phyloP scores from a whole-genome alignment of 768 basidiomycete genomes.

The Termitomyces sp. region DNA sequence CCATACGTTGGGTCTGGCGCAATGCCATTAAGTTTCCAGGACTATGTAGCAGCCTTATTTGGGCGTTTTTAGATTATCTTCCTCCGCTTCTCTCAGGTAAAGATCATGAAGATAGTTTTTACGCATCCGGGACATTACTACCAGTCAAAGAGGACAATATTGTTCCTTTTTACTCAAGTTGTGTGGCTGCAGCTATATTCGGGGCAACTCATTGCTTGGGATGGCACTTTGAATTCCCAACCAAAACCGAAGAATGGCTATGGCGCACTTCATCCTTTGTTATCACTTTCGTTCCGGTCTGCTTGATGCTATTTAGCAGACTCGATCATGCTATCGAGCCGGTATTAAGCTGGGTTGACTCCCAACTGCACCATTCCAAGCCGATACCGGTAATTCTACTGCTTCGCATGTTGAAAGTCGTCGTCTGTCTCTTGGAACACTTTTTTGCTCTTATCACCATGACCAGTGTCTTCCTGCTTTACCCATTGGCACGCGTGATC shows the following conservation, averaged over 20 bases:
- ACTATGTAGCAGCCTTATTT: background rate
- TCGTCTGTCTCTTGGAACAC: background rate
- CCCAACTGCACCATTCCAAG: background rate
- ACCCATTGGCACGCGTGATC: background rate
- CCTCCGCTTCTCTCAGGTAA: background rate
- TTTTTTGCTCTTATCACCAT: background rate
- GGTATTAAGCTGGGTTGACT: background rate
- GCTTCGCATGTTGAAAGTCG: background rate
- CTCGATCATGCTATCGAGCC: background rate
- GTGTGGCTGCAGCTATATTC: background rate
- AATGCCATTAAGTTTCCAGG: background rate
- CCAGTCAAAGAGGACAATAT: background rate
- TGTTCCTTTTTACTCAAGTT: background rate
- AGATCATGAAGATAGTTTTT: background rate
- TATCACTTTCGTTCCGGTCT: background rate
- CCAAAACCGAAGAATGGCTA: constrained; percentile 8
- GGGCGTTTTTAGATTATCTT: background rate
- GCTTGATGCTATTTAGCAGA: background rate
- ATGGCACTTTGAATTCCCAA: constrained; percentile 23
- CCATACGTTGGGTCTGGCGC: background rate
- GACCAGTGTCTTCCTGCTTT: background rate
- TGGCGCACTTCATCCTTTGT: constrained; percentile 10
- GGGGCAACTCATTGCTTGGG: constrained; percentile 13
- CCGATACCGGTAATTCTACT: background rate
- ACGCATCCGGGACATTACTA: background rate